A percentile compares a stretch with the other conserved stretches of the same genome.
Evolutionary conservation across 345 rosid species (phyloP).

Genomic region (Hevea brasiliensis): DNA sequence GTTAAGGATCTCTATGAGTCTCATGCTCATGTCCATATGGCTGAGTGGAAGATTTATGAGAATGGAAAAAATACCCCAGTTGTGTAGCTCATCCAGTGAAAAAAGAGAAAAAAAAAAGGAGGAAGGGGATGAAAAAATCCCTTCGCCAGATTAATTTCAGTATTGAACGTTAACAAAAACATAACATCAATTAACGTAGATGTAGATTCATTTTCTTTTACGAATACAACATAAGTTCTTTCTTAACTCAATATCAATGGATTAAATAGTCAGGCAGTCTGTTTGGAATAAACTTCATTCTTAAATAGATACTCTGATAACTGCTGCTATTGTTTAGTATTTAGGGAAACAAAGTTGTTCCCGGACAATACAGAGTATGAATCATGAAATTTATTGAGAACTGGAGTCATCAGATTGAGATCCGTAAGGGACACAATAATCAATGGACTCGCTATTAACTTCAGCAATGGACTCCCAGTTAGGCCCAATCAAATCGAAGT

Average conservation of each 20-base stretch:
- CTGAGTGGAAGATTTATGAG: no score
- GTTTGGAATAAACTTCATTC: slow-evolving; percentile 1
- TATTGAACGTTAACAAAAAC: not conserved
- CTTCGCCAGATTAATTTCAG: slow-evolving; percentile 3
- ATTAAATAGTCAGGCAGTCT: not conserved
- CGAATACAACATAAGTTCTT: not conserved
- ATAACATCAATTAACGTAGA: not conserved
- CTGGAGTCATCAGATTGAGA: not conserved
- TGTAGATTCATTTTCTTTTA: not conserved
- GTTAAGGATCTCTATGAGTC: no score
- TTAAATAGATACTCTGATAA: not conserved
- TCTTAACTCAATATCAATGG: not conserved
- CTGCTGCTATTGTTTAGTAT: not conserved
- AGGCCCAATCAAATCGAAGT: slow-evolving; percentile 4
- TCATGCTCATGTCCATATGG: no score
- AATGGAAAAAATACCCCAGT: no score
- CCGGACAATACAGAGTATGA: not conserved
- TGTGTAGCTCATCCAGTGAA: no score
- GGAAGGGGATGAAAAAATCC: not conserved
- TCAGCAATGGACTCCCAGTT: not conserved
- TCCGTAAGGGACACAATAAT: not conserved
- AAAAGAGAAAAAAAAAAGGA: no score
- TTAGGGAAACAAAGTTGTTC: not conserved
- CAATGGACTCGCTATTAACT: not conserved
- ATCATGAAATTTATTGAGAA: slow-evolving; percentile 5